Base-by-base conservation (phyloP, 805 yeast species). In the Saccharomyces cerevisiae region DNA sequence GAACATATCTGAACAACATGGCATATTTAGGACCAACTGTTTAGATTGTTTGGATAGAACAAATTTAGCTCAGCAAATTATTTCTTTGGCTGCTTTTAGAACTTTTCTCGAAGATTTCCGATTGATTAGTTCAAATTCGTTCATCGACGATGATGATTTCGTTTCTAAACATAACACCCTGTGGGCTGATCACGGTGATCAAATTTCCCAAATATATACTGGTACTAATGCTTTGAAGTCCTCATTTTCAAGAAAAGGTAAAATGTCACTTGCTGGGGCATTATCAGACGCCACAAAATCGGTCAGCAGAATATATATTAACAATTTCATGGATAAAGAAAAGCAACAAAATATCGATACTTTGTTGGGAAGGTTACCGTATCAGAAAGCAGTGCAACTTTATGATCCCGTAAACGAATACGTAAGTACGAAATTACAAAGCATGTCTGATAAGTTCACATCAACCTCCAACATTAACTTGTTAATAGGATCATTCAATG, bases 181-280 rank as follows among this genome's bases (percentile, higher is more conserved):
- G 21, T 94, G 99, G 99, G 99, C 99, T 1, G 97, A 94, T 69
- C 94, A 94, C 69, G 99, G 99, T 54, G 99, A 94, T 70, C 96
- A 89, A 60, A 84, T 94, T 4, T 89, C 97, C 2, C 95, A 89
- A 67, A 92, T 94, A 17, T 94, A 94, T 70, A 92, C 99, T 0
- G 98, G 99, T 29, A 94, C 99, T 0, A 96, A 96, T 57, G 99
- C 99, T 0, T 76, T 94, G 57, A 94, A 94, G 70, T 88, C 97
- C 0, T 89, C 97, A 3, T 94, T 87, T 65, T 88, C 98, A 1
- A 80, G 99, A 66, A 84, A 88, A 29, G 99, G 99, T 26, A 92
- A 91, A 64, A 90, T 91, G 97, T 89, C 92, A 47, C 73, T 94
- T 53, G 98, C 98, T 0, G 97, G 98, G 36, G 97, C 97, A 0